Conservation (phyloP, 495 filamentous ascomycete genomes). For the Haplographium delicatum region DNA sequence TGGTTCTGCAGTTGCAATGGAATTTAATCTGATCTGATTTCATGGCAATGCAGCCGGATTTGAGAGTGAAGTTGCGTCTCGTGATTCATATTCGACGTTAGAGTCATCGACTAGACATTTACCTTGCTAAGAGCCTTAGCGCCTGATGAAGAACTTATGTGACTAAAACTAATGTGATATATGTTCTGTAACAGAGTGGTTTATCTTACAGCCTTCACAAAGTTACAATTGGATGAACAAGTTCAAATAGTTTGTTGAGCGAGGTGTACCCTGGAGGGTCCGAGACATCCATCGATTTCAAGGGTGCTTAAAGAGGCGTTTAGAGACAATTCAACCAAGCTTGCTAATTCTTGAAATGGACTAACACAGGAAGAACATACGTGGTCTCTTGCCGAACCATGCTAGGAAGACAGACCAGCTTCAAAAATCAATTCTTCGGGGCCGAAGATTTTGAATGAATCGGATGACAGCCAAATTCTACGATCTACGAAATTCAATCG, state of each 20-base stretch:
- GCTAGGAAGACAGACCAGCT: no score
- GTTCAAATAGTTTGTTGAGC: background rate
- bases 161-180: background rate
- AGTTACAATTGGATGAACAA: background rate
- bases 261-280: background rate
- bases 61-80: background rate
- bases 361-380: no score
- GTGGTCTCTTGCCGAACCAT: no score
- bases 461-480: no score
- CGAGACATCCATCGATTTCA: background rate
- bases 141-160: background rate
- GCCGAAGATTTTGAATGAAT: no score
- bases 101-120: no score
- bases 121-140: background rate
- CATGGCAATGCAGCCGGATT: conserved; percentile 1
- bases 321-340: no score
- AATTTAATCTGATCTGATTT: conserved; percentile 17
- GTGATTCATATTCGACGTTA: no score
- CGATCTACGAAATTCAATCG: no score
- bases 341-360: no score
- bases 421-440: no score
- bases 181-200: background rate
- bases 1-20: conserved; percentile 9
- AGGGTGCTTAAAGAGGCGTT: no score
- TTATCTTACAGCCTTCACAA: background rate